Evolutionary conservation across 2,329 filamentous ascomycete genomes (phyloP).

Genomic region (Penicillium janthinellum): DNA sequence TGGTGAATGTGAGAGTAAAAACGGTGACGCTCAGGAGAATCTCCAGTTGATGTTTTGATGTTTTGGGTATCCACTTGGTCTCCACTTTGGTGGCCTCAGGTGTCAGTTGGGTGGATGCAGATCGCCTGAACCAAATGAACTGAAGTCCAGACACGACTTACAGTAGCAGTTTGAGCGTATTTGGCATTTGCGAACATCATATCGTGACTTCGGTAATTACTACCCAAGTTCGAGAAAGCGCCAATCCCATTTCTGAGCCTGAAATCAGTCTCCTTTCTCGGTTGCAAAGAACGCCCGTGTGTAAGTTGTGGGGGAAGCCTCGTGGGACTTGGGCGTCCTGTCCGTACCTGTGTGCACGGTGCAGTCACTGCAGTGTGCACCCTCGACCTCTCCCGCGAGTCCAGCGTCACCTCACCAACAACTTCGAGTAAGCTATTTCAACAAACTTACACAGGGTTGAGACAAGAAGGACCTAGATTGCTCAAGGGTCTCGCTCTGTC

Average conservation of each 20-base stretch:
- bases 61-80: neutral
- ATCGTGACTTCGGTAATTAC: neutral
- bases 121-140: neutral
- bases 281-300: neutral
- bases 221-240: too few relatives aligned
- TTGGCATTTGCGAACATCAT: neutral
- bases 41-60: neutral
- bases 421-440: neutral
- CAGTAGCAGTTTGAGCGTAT: neutral
- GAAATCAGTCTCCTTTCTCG: neutral
- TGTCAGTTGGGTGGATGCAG: neutral
- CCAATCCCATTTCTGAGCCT: neutral
- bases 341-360: too few relatives aligned
- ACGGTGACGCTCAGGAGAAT: neutral
- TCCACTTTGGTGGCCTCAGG: constrained; percentile 2
- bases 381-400: too few relatives aligned
- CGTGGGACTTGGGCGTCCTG: neutral
- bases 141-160: neutral
- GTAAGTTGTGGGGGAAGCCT: neutral
- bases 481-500: neutral
- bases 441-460: too few relatives aligned
- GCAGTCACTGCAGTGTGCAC: too few relatives aligned
- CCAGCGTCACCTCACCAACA: neutral
- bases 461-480: neutral
- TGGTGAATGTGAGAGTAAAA: neutral